Base-by-base conservation (phyloP, 2,329 filamentous ascomycete species). In the Orbilia quercus region DNA sequence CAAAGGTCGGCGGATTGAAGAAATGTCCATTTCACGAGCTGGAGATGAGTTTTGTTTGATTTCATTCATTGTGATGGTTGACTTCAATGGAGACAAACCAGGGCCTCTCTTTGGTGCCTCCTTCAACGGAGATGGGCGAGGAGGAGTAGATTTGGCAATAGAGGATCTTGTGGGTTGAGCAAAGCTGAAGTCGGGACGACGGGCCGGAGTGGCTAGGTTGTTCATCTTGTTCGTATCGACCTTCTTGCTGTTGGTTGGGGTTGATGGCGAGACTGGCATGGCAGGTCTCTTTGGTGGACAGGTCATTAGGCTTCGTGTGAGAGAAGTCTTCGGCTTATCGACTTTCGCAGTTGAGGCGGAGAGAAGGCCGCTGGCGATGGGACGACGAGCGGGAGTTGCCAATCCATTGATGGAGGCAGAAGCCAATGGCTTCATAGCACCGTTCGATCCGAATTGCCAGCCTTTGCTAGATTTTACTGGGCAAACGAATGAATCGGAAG, bases 101-200 rank as follows among this genome's bases (percentile, higher is more conserved):
- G 54, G 59, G 2, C 57, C 40, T 11, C 67, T 38, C 18, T 47
- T 57, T 22, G 67, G 67, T 14, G 67, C 53, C n/a, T 72, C 67
- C n/a, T 72, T 72, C 7, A 72, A 7, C 7, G 67, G 67, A 16
- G 67, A 72, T 6, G 28, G 18, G 16, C 53, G 44, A 11, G 59
- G 20, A 16, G 67, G 67, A 0, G 67, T 59, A 0, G 59, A 65
- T 22, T 60, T 72, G 0, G 67, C 67, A 2, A 60, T 20, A 5
- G 67, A 72, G 5, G 67, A 64, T 12, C 38, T 45, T 20, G 67
- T 72, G 5, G 67, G 67, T 18, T 72, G 54, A 16, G 67, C 67
- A 40, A 72, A 72, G 9, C 44, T 50, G n/a, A 67, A 53, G 4
- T 58, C 45, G 0, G 63, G 63, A 7, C 63, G 44, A 9, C 54